These are phyloP conservation scores for Fusarium sublunatum DNA, from an alignment of 2,329 filamentous ascomycete species.

Conservation along the genomic window DNA sequence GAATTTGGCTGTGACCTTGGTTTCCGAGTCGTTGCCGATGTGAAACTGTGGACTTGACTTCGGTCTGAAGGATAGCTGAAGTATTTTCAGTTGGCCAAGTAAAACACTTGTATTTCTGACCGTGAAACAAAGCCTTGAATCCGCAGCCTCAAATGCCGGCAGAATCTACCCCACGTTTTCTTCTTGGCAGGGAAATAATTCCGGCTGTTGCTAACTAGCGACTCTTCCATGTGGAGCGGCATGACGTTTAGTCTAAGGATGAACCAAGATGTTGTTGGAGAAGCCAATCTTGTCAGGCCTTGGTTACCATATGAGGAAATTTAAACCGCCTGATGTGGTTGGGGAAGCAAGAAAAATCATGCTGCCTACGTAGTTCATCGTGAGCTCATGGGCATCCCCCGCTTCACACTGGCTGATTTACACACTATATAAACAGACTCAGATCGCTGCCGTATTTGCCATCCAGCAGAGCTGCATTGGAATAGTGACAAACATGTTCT, in stretches of 20 bases:
- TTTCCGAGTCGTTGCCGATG: neutral
- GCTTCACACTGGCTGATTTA: neutral
- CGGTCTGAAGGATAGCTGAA: neutral
- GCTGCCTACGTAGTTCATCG: no score
- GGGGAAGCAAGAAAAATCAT: neutral
- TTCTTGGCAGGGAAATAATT: neutral
- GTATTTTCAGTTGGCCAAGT: neutral
- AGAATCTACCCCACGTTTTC: slow-evolving; percentile 8
- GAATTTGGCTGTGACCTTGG: fast-evolving
- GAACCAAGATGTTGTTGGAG: neutral
- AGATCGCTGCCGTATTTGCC: neutral
- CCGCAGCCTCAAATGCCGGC: neutral
- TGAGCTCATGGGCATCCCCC: no score
- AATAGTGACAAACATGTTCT: slow-evolving; percentile 10
- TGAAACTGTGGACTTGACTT: no score
- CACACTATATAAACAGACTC: neutral
- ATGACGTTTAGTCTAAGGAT: slow-evolving; percentile 11
- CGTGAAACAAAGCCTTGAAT: neutral
- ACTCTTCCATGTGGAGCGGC: neutral
- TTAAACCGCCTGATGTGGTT: neutral
- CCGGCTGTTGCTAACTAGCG: neutral
- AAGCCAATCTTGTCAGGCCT: no score
- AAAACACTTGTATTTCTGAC: neutral
- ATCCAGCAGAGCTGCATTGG: neutral
- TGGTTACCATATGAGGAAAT: slow-evolving; percentile 1